These are phyloP conservation scores for Kwoniella dejecticola DNA, from an alignment of 768 basidiomycete genomes.

Conservation along the genomic window DNA sequence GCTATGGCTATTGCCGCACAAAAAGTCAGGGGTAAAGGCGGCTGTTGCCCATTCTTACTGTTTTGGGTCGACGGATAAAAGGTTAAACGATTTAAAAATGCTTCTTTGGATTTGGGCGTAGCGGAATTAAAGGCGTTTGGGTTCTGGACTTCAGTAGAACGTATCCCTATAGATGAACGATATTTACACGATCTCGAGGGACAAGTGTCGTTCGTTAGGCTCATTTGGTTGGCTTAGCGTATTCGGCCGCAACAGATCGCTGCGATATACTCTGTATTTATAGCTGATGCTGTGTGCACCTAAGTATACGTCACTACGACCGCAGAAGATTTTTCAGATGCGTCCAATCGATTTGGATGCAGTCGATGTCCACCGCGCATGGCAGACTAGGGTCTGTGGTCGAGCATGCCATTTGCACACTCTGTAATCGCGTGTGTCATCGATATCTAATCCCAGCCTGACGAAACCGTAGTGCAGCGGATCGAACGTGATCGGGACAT, in stretches of 20 bases:
- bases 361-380: background rate
- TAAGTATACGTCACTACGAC: no score
- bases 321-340: no score
- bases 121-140: background rate
- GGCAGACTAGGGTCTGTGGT: no score
- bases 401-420: no score
- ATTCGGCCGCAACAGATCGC: conserved; percentile 1
- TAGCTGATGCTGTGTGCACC: no score
- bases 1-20: conserved; percentile 4
- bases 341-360: background rate
- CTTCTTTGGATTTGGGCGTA: background rate
- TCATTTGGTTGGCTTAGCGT: background rate
- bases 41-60: background rate
- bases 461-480: no score
- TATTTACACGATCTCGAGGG: no score
- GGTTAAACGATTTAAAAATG: background rate
- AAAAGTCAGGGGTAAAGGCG: conserved; percentile 1
- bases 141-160: background rate
- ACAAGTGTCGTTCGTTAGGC: background rate
- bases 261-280: no score
- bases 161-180: no score
- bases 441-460: no score
- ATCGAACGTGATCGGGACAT: no score
- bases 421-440: no score
- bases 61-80: background rate